These are phyloP conservation scores for Ambrosia trifida DNA, from an alignment of 129 eudicot genomes.

Conservation along the genomic window DNA sequence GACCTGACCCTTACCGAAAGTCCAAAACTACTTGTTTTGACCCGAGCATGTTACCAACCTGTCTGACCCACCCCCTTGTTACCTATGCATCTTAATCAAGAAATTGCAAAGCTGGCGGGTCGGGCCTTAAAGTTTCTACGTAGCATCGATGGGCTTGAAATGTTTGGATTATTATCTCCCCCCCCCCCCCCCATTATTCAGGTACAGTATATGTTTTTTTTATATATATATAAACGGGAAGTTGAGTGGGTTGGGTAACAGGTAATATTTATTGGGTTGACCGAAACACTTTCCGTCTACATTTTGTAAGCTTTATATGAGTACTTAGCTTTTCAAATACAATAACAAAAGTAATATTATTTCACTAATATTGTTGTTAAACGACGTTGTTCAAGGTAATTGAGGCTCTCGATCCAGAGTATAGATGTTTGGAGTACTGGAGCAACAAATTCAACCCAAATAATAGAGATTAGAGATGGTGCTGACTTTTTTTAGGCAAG, in stretches of 20 bases:
- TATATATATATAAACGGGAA: neutral
- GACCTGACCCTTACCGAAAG: no score
- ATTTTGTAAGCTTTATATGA: neutral
- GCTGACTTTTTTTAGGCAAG: conserved; percentile 9
- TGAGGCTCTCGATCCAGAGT: conserved; percentile 50
- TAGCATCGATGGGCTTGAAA: conserved; percentile 53
- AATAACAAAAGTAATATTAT: neutral
- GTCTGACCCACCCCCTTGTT: no score
- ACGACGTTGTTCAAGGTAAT: conserved; percentile 32
- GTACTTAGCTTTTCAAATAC: neutral
- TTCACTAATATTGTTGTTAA: no score
- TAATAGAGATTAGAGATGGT: conserved; percentile 22
- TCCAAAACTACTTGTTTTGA: no score
- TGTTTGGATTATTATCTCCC: conserved; percentile 67
- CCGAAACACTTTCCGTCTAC: neutral
- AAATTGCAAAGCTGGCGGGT: conserved; percentile 33
- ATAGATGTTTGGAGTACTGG: conserved; percentile 52
- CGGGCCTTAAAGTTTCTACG: conserved; percentile 32
- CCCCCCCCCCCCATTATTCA: conserved; percentile 32
- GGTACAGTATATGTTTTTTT: conserved; percentile 44
- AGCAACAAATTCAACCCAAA: conserved; percentile 25
- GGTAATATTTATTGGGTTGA: neutral
- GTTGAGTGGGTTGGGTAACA: neutral
- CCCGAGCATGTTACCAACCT: no score
- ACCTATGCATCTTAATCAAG: conserved; percentile 44